Evolutionary conservation across 2,329 filamentous ascomycete species (phyloP).

Genomic region (Pseudogymnoascus sp.): DNA sequence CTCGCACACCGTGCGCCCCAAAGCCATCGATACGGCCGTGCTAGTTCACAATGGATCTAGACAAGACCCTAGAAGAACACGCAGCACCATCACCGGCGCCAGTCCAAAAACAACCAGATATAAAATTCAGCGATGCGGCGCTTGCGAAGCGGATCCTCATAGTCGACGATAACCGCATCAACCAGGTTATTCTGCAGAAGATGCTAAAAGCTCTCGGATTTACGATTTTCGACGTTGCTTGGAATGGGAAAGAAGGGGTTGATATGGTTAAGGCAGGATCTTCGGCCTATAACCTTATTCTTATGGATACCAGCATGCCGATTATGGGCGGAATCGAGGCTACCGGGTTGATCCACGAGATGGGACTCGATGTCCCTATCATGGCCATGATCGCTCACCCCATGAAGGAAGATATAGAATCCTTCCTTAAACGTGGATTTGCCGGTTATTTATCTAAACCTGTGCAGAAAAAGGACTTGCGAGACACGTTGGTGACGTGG

Average conservation of each 20-base stretch:
- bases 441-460: not conserved
- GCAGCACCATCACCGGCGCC: slow-evolving; percentile 16
- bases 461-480: not conserved
- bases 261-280: slow-evolving; percentile 33
- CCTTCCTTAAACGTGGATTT: slow-evolving; percentile 34
- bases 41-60: slow-evolving; percentile 40
- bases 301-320: slow-evolving; percentile 55
- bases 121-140: slow-evolving; percentile 31
- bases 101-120: slow-evolving; percentile 15
- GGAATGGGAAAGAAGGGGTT: slow-evolving; percentile 36
- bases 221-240: slow-evolving; percentile 33
- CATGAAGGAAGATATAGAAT: slow-evolving; percentile 44
- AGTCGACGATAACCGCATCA: slow-evolving; percentile 36
- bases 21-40: slow-evolving; percentile 46
- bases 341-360: slow-evolving; percentile 38
- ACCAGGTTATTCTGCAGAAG: slow-evolving; percentile 33
- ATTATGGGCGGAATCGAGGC: slow-evolving; percentile 47
- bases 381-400: slow-evolving; percentile 49
- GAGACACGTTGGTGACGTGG: not conserved
- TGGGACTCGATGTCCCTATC: slow-evolving; percentile 35
- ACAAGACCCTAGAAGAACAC: slow-evolving; percentile 23
- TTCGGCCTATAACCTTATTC: slow-evolving; percentile 37
- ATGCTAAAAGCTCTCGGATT: slow-evolving; percentile 34
- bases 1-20: slow-evolving; percentile 39
- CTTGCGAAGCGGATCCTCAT: slow-evolving; percentile 33